Conservation (phyloP, 2,329 filamentous ascomycete species). For the Neofusicoccum cordaticola region DNA sequence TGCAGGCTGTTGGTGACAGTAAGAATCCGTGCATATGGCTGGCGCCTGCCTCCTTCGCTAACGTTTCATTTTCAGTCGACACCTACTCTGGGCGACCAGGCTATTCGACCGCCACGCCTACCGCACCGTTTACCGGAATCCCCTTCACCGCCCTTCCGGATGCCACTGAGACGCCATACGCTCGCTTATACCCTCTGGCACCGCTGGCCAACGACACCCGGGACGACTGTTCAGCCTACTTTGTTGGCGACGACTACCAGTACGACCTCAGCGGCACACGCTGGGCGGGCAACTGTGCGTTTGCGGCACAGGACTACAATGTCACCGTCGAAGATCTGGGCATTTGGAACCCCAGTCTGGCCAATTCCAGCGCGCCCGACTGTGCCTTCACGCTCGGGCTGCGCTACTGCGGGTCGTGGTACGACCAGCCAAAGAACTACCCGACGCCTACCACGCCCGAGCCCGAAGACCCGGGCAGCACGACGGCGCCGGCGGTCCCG, state of each 20-base stretch:
- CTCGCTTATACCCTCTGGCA: conserved; percentile 2
- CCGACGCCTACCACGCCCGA: no score
- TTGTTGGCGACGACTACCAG: conserved; percentile 21
- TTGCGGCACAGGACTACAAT: no score
- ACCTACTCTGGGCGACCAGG: conserved; percentile 20
- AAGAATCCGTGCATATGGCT: no score
- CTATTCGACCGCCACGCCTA: conserved; percentile 6
- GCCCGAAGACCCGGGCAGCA: no score
- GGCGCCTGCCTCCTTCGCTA: no score
- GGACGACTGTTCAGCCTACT: conserved; percentile 24
- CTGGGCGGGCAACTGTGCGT: no score
- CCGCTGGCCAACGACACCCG: conserved; percentile 24
- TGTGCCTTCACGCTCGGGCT: background rate
- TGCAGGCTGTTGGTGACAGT: conserved; percentile 32
- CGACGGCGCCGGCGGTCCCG: no score
- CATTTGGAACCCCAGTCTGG: background rate
- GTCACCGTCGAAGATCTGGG: no score
- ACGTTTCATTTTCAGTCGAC: background rate
- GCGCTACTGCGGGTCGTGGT: background rate
- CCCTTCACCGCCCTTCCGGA: background rate
- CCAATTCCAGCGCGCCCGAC: background rate
- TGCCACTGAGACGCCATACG: background rate
- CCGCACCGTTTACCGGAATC: background rate
- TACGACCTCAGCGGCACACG: background rate
- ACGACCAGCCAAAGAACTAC: no score